Evolutionary conservation across 805 yeast species (phyloP).

Genomic region (Sugiyamaella americana): DNA sequence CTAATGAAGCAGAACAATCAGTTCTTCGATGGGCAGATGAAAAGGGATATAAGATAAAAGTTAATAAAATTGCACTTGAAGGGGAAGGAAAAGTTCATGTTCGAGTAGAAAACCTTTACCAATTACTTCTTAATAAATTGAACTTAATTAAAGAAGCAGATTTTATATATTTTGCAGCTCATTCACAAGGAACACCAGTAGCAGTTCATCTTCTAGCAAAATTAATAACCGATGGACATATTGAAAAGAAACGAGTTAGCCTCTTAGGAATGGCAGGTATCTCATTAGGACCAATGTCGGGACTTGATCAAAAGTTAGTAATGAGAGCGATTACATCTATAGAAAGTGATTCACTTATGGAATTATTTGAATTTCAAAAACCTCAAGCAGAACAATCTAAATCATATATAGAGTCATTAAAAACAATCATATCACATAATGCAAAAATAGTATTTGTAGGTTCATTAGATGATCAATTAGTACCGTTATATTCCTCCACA

Average conservation of each 20-base stretch:
- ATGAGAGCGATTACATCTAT: constrained; percentile 86
- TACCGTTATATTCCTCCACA: constrained; percentile 83
- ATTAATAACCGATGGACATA: constrained; percentile 55
- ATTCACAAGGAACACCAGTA: constrained; percentile 95
- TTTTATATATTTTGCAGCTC: constrained; percentile 85
- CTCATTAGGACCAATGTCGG: constrained; percentile 89
- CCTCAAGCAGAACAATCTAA: constrained; percentile 65
- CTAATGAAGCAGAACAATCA: constrained; percentile 81
- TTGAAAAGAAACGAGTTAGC: constrained; percentile 47
- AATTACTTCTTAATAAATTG: constrained; percentile 62
- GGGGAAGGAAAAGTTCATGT: constrained; percentile 88
- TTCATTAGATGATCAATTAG: constrained; percentile 87
- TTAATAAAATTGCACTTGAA: constrained; percentile 91
- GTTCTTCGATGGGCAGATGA: constrained; percentile 59
- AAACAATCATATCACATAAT: constrained; percentile 58
- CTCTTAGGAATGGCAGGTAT: constrained; percentile 93
- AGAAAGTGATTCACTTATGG: constrained; percentile 80
- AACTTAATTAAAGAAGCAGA: constrained; percentile 58
- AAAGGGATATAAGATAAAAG: constrained; percentile 39
- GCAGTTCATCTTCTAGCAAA: constrained; percentile 71
- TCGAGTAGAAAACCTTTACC: constrained; percentile 74
- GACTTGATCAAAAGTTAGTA: constrained; percentile 75
- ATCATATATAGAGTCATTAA: constrained; percentile 61
- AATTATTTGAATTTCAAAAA: constrained; percentile 82
- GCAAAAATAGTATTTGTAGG: constrained; percentile 80